Evolutionary conservation across 2,329 filamentous ascomycete species (phyloP), one percentile per base, ranked within the genome.

Genomic region (Colletotrichum sp.): DNA sequence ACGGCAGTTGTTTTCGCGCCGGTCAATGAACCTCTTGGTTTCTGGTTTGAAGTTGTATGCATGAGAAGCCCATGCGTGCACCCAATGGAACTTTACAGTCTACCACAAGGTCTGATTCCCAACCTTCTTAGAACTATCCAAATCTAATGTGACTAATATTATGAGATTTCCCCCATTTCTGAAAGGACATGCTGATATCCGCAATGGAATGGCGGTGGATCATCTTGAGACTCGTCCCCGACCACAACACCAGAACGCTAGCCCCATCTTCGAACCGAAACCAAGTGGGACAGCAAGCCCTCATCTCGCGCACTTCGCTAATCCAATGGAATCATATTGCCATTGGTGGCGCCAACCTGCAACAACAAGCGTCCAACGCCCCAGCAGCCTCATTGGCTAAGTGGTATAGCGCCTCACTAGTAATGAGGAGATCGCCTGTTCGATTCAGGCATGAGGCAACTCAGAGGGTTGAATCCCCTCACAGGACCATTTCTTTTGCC

Each of bases 331-430:
- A 3, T 21, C 6, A 52, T 52, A 52, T 21, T 48, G 5, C 18
- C 18, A 12, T 48, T 48, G 18, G 9, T 21, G 39, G 0, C 7
- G 0, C 0, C 1, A 0, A 0, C 2, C 5, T 0, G 10, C 43
- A 52, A 13, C n/a, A 21, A 52, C 10, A 13, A 52, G 43, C 10
- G 43, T 52, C n/a, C 43, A 21, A 52, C n/a, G 43, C 43, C 43
- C 43, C 43, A 52, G 6, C 3, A 52, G 43, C 43, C 43, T 52
- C 43, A 52, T 52, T 52, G 43, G 43, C 43, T 52, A 52, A 52
- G 43, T 52, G 43, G 43, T 52, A 52, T 52, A 52, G 43, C 43
- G 43, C 43, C 43, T 52, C 43, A 52, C 43, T 52, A 52, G 43
- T 52, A 52, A 52, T 52, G 43, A 52, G 43, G 43, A 52, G 43